Conservation (phyloP, 1,284 basidiomycete genomes). For the Amylostereum areolatum region DNA sequence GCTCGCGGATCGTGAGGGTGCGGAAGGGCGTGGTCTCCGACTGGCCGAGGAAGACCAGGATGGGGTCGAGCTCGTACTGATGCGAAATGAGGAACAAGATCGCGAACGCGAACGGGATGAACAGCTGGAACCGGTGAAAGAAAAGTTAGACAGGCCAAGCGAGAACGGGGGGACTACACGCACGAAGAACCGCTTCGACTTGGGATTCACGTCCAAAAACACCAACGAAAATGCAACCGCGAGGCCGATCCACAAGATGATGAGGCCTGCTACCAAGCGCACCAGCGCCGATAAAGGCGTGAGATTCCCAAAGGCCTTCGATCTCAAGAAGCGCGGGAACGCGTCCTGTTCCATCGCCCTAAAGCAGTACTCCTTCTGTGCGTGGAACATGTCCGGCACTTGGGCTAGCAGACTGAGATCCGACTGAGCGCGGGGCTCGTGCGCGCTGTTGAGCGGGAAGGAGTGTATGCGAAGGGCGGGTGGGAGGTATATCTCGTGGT, state of each 20-base stretch:
- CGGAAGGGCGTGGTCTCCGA: slow-evolving; percentile 92
- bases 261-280: slow-evolving; percentile 76
- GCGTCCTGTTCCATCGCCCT: slow-evolving; percentile 95
- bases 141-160: background rate
- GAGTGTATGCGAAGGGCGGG: slow-evolving; percentile 76
- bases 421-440: slow-evolving; percentile 64
- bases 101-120: slow-evolving; percentile 91
- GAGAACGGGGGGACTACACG: slow-evolving; percentile 29
- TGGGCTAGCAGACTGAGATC: slow-evolving; percentile 79
- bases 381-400: slow-evolving; percentile 95
- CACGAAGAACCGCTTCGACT: slow-evolving; percentile 90
- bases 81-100: slow-evolving; percentile 88
- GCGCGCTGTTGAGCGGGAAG: slow-evolving; percentile 65
- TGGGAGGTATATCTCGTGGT: slow-evolving; percentile 94
- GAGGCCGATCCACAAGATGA: slow-evolving; percentile 89
- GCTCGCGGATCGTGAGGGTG: slow-evolving; percentile 83
- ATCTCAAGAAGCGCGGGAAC: slow-evolving; percentile 93
- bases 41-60: slow-evolving; percentile 80
- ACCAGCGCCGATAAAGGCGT: slow-evolving; percentile 87
- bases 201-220: slow-evolving; percentile 89
- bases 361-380: slow-evolving; percentile 97
- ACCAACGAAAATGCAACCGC: slow-evolving; percentile 87
- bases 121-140: slow-evolving; percentile 53
- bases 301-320: slow-evolving; percentile 96
- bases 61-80: slow-evolving; percentile 94